A percentile compares a stretch with the other conserved stretches of the same genome.
Conservation (phyloP, 2,329 filamentous ascomycete genomes). For the Aspergillus sclerotialis region DNA sequence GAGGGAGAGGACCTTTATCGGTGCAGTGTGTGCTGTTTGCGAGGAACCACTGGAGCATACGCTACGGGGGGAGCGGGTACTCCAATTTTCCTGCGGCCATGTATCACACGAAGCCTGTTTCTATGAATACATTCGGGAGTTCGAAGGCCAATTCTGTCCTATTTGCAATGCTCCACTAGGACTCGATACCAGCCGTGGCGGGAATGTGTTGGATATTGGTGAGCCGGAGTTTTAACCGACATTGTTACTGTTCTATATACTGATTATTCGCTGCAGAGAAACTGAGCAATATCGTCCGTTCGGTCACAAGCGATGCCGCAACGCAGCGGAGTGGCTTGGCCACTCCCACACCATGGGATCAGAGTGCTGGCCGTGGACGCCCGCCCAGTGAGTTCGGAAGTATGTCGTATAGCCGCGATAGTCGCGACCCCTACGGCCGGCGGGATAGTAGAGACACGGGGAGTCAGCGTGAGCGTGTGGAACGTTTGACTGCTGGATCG, state of each 20-base stretch:
- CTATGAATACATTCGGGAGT: constrained; percentile 95
- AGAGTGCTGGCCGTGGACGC: constrained; percentile 23
- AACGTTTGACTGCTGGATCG: constrained; percentile 35
- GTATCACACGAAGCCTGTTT: constrained; percentile 98
- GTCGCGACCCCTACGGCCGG: constrained; percentile 21
- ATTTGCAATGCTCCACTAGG: constrained; percentile 87
- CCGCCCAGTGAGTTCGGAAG: constrained; percentile 26
- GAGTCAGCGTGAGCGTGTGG: constrained; percentile 38
- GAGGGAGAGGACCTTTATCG: constrained; percentile 89
- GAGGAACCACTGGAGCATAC: constrained; percentile 96
- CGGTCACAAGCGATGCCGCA: constrained; percentile 62
- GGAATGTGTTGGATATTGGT: constrained; percentile 91
- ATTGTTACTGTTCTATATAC: neutral
- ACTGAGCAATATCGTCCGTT: constrained; percentile 85
- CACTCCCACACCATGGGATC: constrained; percentile 58
- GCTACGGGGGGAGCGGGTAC: constrained; percentile 81
- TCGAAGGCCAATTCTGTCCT: constrained; percentile 89
- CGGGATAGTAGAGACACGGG: constrained; percentile 36
- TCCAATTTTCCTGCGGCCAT: constrained; percentile 95
- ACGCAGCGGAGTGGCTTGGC: constrained; percentile 43
- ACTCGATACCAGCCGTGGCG: constrained; percentile 84
- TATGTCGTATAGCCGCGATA: constrained; percentile 18
- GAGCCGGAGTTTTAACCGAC: constrained; percentile 28
- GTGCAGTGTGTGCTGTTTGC: constrained; percentile 89
- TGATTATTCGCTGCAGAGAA: constrained; percentile 59